Evolutionary conservation across 2,329 filamentous ascomycete genomes (phyloP), one percentile per base, ranked within the genome.

Genomic region (Pseudocercospora fuligena): DNA sequence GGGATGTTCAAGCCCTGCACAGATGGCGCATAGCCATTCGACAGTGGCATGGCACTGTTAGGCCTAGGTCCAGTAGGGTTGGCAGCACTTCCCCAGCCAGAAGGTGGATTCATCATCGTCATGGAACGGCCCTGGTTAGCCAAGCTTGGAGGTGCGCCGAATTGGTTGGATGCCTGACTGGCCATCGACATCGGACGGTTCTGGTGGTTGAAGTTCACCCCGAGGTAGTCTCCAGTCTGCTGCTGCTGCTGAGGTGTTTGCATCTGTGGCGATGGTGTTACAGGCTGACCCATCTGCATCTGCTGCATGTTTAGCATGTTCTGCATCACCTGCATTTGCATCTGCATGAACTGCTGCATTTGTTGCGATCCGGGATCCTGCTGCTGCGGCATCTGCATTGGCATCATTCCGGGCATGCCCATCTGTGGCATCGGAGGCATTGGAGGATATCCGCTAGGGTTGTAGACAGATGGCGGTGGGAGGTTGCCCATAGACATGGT

Each of bases 41-140:
- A 54, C 49, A 66, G 49, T 4, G 72, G 73, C 73, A 77, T 74
- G 7, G 72, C 73, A 86, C 8, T 78, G 59, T 70, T 74, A 9
- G 77, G 72, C 47, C 76, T 84, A 80, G 23, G 86, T 84, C 74
- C 84, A 89, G 8, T 58, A 25, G 64, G 68, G 23, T 67, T 66
- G 11, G 68, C 67, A 9, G 63, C 64, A 43, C 66, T 63, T 14
- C 69, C 71, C 77, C 76, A 79, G 59, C 70, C 66, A 23, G 72
- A 73, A 49, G 78, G 79, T 40, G 90, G 90, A 73, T 92, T 90
- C 68, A 95, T 86, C 89, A 95, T 92, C 79, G 91, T 95, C 87
- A 95, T 92, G 0, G 92, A 90, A 68, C 92, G 81, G 19, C 75
- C 77, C 64, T 78, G 77, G 47, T 75, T 77, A 11, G 76, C 69